phyloP scores from a whole-genome alignment of 2,329 filamentous ascomycete genomes.

The Phyllosticta citriasiana region DNA sequence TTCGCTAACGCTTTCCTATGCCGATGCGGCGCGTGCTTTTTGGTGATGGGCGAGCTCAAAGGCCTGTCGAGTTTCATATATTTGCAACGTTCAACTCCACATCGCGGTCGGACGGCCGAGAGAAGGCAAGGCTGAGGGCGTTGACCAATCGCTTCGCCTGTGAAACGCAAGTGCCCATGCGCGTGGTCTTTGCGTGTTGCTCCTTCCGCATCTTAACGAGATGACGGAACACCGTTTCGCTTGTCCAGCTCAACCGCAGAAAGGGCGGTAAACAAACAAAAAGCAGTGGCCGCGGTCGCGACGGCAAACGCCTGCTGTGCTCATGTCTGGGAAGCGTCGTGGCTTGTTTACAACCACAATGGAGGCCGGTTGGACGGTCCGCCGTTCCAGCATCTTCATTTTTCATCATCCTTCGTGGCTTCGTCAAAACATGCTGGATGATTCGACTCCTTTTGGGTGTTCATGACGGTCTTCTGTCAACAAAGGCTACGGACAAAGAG shows the following conservation, averaged over 20 bases:
- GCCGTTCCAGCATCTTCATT: background rate
- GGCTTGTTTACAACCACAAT: background rate
- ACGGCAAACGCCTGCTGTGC: background rate
- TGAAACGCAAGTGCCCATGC: background rate
- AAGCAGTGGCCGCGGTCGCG: background rate
- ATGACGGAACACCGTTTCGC: background rate
- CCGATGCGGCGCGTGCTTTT: background rate
- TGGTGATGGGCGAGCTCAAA: background rate
- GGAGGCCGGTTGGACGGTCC: background rate
- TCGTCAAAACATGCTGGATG: background rate
- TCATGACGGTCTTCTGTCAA: background rate
- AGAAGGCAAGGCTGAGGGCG: background rate
- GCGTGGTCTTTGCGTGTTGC: background rate
- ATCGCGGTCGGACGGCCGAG: background rate
- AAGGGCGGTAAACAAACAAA: background rate
- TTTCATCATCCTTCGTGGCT: background rate
- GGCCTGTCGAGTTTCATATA: background rate
- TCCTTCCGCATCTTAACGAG: background rate
- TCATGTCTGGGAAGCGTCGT: background rate
- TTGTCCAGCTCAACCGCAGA: background rate
- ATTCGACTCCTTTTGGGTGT: background rate
- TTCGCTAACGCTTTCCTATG: constrained; percentile 2
- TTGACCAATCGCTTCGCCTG: background rate
- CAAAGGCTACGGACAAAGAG: background rate
- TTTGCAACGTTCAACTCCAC: background rate